Conservation (phyloP, 257 asterid species). For the Coffea canephora region DNA sequence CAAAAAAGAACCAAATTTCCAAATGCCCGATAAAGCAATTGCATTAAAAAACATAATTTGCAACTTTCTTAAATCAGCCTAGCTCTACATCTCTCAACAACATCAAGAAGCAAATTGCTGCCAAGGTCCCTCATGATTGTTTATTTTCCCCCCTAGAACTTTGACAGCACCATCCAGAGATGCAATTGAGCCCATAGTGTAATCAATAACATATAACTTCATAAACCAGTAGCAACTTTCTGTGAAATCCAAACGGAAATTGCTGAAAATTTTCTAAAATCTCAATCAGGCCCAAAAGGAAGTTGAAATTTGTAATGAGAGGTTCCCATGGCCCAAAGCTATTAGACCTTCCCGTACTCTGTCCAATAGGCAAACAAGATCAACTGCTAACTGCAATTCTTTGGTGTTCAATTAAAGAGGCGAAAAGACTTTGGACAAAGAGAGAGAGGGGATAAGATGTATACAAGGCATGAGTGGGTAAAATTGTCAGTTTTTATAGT, state of each 20-base stretch:
- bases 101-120: not conserved
- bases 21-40: not conserved
- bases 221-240: not conserved
- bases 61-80: not conserved
- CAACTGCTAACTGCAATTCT: not conserved
- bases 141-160: not conserved
- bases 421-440: not conserved
- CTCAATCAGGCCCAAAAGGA: not conserved
- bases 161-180: not conserved
- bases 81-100: not conserved
- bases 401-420: not conserved
- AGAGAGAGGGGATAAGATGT: not conserved
- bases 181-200: not conserved
- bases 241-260: not conserved
- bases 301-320: not conserved
- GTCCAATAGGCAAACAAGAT: not conserved
- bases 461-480: not conserved
- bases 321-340: not conserved
- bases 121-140: not conserved
- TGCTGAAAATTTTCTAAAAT: not conserved
- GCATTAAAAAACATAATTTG: not conserved
- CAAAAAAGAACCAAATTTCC: not conserved
- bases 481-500: not conserved
- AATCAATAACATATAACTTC: not conserved
- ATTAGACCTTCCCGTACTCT: not conserved